Evolutionary conservation across 495 filamentous ascomycete species (phyloP).

Genomic region (Daldinia decipiens): DNA sequence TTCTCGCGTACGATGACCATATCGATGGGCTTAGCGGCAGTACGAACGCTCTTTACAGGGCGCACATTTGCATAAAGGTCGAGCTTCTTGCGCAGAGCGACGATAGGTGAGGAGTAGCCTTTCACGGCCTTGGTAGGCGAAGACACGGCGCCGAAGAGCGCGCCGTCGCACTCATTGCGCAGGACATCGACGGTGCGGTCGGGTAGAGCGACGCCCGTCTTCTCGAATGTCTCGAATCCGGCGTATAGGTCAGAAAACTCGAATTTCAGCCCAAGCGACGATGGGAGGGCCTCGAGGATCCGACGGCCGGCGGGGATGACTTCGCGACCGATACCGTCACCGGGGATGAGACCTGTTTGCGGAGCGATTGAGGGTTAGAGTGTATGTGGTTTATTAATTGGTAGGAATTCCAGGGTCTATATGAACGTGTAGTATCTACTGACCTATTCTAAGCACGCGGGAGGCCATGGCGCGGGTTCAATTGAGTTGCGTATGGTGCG

Average conservation of each 20-base stretch:
- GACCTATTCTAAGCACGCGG: slow-evolving; percentile 70
- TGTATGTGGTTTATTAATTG: background rate
- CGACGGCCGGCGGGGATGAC: slow-evolving; percentile 95
- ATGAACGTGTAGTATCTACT: slow-evolving; percentile 23
- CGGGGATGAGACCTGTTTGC: slow-evolving; percentile 87
- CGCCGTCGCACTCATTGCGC: slow-evolving; percentile 90
- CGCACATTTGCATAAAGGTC: slow-evolving; percentile 98
- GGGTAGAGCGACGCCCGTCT: slow-evolving; percentile 85
- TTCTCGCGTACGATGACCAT: slow-evolving; percentile 99
- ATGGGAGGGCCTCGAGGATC: slow-evolving; percentile 87
- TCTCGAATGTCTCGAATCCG: slow-evolving; percentile 91
- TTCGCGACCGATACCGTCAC: slow-evolving; percentile 97
- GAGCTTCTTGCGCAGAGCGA: slow-evolving; percentile 93
- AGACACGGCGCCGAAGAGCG: slow-evolving; percentile 95
- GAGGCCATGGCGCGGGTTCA: slow-evolving; percentile 58
- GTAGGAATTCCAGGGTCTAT: background rate
- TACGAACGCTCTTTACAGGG: slow-evolving; percentile 85
- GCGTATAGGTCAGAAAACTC: slow-evolving; percentile 91
- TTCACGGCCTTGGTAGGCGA: slow-evolving; percentile 88
- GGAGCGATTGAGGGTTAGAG: slow-evolving; percentile 21
- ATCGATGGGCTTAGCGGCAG: slow-evolving; percentile 76
- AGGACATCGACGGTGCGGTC: slow-evolving; percentile 88
- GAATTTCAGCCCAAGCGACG: slow-evolving; percentile 87
- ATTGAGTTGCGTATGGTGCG: slow-evolving; percentile 26
- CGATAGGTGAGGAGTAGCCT: slow-evolving; percentile 97